These are phyloP conservation scores for Parvularia atlantis DNA, from an alignment of 78 protist genomes.

Conservation along the genomic window DNA sequence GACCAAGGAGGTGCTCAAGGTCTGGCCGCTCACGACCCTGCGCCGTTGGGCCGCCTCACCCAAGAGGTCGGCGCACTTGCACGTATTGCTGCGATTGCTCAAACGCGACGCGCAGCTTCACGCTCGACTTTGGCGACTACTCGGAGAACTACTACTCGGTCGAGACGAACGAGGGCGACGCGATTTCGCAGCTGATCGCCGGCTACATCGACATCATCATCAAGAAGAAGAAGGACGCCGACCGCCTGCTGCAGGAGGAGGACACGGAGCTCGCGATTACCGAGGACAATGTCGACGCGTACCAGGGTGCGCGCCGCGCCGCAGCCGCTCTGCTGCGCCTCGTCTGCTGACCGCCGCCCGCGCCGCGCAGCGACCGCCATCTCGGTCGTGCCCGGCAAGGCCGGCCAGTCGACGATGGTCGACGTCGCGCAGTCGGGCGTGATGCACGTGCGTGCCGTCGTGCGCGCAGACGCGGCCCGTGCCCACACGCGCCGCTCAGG, in stretches of 20 bases:
- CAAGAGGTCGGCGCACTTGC: too few species aligned
- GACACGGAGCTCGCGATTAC: background rate
- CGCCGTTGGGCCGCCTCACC: slow-evolving; percentile 79
- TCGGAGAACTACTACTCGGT: slow-evolving; percentile 44
- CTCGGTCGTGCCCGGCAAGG: background rate
- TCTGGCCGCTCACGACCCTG: slow-evolving; percentile 48
- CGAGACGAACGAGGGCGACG: slow-evolving; percentile 69
- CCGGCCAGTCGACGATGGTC: background rate
- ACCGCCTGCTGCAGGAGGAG: background rate
- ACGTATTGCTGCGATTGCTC: too few species aligned
- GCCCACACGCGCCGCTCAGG: too few species aligned
- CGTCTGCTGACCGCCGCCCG: too few species aligned
- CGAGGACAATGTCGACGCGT: slow-evolving; percentile 1
- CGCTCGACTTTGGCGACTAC: slow-evolving; percentile 76
- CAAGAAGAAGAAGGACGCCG: slow-evolving; percentile 52
- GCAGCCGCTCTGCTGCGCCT: too few species aligned
- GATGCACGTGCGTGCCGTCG: too few species aligned
- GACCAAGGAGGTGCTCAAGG: slow-evolving; percentile 53
- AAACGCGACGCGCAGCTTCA: too few species aligned
- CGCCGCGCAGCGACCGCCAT: slow-evolving; percentile 16
- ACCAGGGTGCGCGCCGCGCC: too few species aligned
- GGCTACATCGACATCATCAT: slow-evolving; percentile 72
- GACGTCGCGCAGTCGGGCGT: slow-evolving; percentile 5
- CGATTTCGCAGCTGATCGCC: slow-evolving; percentile 52
- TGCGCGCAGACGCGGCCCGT: too few species aligned